phyloP scores from a whole-genome alignment of 73 alveolate species.

The Tetrahymena thermophila region DNA sequence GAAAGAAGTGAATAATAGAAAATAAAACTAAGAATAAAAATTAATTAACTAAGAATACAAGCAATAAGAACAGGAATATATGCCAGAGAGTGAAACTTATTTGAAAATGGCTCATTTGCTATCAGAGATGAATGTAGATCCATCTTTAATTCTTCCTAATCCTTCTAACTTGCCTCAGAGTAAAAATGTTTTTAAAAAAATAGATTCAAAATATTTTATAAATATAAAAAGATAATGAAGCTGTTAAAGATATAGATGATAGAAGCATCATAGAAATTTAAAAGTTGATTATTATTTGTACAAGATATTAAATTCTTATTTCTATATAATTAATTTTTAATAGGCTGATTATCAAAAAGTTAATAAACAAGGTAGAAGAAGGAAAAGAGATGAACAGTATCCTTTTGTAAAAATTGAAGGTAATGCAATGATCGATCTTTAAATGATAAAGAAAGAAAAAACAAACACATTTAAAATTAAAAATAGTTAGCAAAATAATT shows the following conservation, averaged over 20 bases:
- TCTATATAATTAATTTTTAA: not conserved
- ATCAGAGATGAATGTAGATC: not conserved
- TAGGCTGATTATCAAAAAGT: not conserved
- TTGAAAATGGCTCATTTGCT: not conserved
- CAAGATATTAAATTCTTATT: not conserved
- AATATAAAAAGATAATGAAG: not conserved
- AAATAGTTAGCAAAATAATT: not conserved
- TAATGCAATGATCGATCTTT: not conserved
- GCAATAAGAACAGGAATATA: not conserved
- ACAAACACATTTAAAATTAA: not conserved
- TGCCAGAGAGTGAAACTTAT: not conserved
- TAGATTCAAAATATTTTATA: not conserved
- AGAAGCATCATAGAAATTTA: not conserved
- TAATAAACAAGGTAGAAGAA: not conserved
- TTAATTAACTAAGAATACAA: not conserved
- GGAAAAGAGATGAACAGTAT: not conserved
- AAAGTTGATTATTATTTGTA: not conserved
- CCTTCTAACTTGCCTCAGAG: not conserved
- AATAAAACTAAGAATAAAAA: not conserved
- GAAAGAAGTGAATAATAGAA: not conserved
- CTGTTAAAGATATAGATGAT: not conserved
- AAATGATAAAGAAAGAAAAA: not conserved
- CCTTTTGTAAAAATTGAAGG: not conserved
- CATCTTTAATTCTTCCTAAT: not conserved
- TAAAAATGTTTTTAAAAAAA: not conserved